These are phyloP conservation scores for Athelia psychrophila DNA, from an alignment of 1,284 basidiomycete species.

Conservation along the genomic window DNA sequence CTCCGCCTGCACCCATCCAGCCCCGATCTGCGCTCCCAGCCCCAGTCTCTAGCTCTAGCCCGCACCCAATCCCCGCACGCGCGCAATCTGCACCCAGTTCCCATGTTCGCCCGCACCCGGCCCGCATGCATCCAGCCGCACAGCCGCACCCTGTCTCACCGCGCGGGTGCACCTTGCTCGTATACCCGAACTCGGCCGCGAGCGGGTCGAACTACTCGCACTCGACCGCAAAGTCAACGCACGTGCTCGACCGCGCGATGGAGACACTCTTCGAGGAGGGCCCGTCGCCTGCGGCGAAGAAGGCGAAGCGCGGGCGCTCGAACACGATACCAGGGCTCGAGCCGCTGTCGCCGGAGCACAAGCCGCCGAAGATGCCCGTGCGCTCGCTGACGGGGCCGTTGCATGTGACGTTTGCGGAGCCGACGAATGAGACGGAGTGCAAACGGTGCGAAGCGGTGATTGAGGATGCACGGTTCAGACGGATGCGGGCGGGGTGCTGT, in stretches of 20 bases:
- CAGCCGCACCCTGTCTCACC: too few relatives aligned
- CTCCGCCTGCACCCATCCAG: too few relatives aligned
- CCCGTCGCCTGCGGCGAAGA: conserved; percentile 19
- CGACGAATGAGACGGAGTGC: conserved; percentile 39
- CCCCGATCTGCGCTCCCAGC: too few relatives aligned
- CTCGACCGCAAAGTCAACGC: conserved; percentile 20
- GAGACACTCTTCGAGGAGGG: conserved; percentile 48
- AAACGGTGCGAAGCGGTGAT: conserved; percentile 66
- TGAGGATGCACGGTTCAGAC: conserved; percentile 71
- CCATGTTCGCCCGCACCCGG: too few relatives aligned
- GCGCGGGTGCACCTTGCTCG: too few relatives aligned
- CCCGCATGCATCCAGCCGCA: too few relatives aligned
- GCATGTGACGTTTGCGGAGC: conserved; percentile 29
- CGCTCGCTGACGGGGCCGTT: conserved; percentile 51
- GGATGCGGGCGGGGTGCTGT: conserved; percentile 75
- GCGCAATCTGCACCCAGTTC: too few relatives aligned
- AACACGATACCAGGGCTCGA: conserved; percentile 19
- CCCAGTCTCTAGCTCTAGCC: too few relatives aligned
- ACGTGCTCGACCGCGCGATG: conserved; percentile 43
- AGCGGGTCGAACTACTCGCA: conserved; percentile 14
- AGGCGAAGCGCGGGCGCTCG: conserved; percentile 10
- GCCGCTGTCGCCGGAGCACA: conserved; percentile 37
- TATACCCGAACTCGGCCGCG: background rate
- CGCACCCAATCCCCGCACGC: too few relatives aligned
- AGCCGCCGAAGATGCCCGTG: conserved; percentile 49